phyloP scores from a whole-genome alignment of 2,329 filamentous ascomycete genomes.

The Arthrinium puccinioides region DNA sequence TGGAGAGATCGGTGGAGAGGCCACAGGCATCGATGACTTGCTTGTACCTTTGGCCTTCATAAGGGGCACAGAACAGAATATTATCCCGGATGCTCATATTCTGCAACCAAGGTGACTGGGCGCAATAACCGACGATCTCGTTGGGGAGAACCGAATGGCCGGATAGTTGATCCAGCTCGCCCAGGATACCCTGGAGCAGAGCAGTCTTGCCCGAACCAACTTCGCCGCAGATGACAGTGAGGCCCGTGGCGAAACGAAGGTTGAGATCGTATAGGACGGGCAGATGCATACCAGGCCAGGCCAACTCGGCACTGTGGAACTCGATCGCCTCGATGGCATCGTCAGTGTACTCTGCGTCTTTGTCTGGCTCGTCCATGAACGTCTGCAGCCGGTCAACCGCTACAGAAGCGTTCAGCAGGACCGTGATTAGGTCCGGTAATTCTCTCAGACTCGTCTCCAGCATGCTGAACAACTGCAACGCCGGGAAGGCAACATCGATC shows the following conservation, averaged over 20 bases:
- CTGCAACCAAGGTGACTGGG: constrained; percentile 59
- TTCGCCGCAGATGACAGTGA: constrained; percentile 50
- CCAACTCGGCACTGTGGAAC: constrained; percentile 62
- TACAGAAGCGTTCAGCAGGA: constrained; percentile 74
- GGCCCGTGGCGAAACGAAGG: constrained; percentile 38
- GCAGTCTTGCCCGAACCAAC: constrained; percentile 58
- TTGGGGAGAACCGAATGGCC: constrained; percentile 38
- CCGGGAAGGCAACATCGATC: constrained; percentile 81
- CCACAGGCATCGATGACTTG: constrained; percentile 55
- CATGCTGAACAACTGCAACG: constrained; percentile 71
- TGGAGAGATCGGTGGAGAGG: constrained; percentile 45
- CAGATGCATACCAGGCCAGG: constrained; percentile 64
- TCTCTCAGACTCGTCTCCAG: constrained; percentile 68
- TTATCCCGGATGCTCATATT: constrained; percentile 60
- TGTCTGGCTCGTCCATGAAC: constrained; percentile 83
- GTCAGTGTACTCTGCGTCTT: constrained; percentile 41
- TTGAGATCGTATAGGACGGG: constrained; percentile 41
- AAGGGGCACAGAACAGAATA: constrained; percentile 53
- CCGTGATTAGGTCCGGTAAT: constrained; percentile 67
- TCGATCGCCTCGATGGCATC: constrained; percentile 35
- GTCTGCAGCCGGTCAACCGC: constrained; percentile 74
- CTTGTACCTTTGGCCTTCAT: constrained; percentile 48
- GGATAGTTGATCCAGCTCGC: constrained; percentile 59
- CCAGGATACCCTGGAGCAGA: constrained; percentile 49
- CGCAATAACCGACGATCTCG: constrained; percentile 46